Evolutionary conservation across 2,329 filamentous ascomycete species (phyloP), one percentile per base, ranked within the genome.

Genomic region (Fusarium sacchari): DNA sequence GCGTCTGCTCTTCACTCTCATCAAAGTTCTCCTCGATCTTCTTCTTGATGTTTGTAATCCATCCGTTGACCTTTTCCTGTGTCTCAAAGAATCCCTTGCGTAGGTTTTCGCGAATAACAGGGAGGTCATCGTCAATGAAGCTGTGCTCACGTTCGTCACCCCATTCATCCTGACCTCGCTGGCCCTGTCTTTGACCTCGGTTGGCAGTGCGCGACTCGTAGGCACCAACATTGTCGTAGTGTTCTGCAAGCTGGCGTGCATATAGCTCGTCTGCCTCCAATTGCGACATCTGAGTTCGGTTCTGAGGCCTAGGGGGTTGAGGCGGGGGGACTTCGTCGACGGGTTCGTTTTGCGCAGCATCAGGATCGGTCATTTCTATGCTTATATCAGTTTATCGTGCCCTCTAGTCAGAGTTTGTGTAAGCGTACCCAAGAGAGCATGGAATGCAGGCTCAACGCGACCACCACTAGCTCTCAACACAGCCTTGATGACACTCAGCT

Each of bases 121-220:
- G 96, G 20, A 99, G 89, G 76, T 99, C 96, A 78, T 99, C 96
- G 77, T 99, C 96, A 76, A 98, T 90, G 82, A 99, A 99, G 85
- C 90, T 98, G 79, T 93, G 93, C 77, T 97, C 94, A 53, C 89
- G 90, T 56, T 94, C 91, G 20, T 91, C 90, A 42, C 90, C 76
- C 61, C 58, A 73, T 36, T 57, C 62, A 22, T 77, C 67, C 67
- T 71, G 68, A 17, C 56, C 42, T 26, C 61, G 69, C n/a, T 84
- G 87, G 76, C 80, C 82, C 79, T 79, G 84, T 77, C 83, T 84
- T 83, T 69, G 80, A 60, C 81, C 78, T 46, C 84, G 83, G 77
- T 85, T 88, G 60, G 85, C 84, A 4, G 88, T 89, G 70, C 89
- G 86, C 22, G 85, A 84, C 77, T 90, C 89, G 80, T 91, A 91